Evolutionary conservation across 2,329 filamentous ascomycete genomes (phyloP).

Genomic region (Immersiporthe knoxdaviesiana): DNA sequence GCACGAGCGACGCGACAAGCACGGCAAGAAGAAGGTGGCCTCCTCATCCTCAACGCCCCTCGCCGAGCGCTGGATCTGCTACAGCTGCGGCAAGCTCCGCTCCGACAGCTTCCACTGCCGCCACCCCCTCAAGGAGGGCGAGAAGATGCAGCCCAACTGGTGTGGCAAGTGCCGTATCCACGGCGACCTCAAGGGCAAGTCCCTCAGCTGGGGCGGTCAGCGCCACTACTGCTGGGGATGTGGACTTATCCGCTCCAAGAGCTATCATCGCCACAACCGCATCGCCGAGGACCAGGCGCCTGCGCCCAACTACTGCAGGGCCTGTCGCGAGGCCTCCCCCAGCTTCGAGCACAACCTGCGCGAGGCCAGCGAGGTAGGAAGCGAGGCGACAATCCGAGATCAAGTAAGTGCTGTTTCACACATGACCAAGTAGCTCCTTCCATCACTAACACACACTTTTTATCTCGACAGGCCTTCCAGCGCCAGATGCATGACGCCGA

Average conservation of each 20-base stretch:
- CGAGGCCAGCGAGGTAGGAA: slow-evolving; percentile 27
- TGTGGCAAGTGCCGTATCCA: slow-evolving; percentile 42
- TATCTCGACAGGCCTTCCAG: slow-evolving; percentile 21
- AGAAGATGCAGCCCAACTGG: slow-evolving; percentile 40
- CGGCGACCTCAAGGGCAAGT: slow-evolving; percentile 12
- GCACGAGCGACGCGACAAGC: slow-evolving; percentile 27
- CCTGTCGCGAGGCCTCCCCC: slow-evolving; percentile 25
- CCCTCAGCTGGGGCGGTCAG: slow-evolving; percentile 21
- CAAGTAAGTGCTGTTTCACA: slow-evolving; percentile 16
- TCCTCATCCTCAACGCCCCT: slow-evolving; percentile 21
- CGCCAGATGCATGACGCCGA: slow-evolving; percentile 27
- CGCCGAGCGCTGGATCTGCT: slow-evolving; percentile 44
- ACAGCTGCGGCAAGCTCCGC: slow-evolving; percentile 44
- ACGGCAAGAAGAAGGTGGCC: slow-evolving; percentile 23
- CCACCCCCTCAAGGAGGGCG: slow-evolving; percentile 38
- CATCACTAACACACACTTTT: background rate
- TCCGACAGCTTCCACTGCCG: slow-evolving; percentile 45
- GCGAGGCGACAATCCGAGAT: slow-evolving; percentile 12
- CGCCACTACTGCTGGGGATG: slow-evolving; percentile 30
- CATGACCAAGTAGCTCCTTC: background rate
- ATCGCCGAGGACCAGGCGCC: slow-evolving; percentile 13
- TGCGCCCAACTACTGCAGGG: slow-evolving; percentile 28
- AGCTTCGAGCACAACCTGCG: slow-evolving; percentile 23
- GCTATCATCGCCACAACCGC: slow-evolving; percentile 25
- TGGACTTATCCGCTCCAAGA: slow-evolving; percentile 28